Conservation (phyloP, 306 rosid species). For the Quercus robur region DNA sequence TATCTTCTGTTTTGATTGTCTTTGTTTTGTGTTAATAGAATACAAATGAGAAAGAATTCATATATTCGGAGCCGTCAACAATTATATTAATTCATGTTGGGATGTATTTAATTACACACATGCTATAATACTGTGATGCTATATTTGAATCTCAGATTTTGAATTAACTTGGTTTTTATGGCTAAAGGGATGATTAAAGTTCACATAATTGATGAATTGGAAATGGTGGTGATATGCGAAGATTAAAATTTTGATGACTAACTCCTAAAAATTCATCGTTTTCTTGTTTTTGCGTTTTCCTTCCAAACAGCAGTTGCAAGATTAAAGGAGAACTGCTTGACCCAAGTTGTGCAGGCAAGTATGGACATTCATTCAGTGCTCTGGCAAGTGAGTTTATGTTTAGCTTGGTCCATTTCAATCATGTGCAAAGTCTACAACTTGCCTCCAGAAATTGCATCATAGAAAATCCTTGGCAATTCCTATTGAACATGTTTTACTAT, state of each 20-base stretch:
- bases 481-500: neutral
- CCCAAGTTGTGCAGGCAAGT: neutral
- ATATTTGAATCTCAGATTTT: neutral
- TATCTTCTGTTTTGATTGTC: neutral
- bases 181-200: neutral
- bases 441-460: neutral
- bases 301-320: neutral
- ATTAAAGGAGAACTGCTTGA: neutral
- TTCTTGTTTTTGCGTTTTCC: neutral
- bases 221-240: neutral
- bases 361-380: neutral
- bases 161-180: neutral
- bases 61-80: neutral
- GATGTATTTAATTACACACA: conserved; percentile 14
- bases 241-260: neutral
- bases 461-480: neutral
- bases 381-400: neutral
- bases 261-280: neutral
- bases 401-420: neutral
- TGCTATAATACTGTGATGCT: neutral
- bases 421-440: neutral
- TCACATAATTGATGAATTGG: neutral
- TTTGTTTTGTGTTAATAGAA: neutral
- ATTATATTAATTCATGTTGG: neutral
- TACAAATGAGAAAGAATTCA: neutral